These are phyloP conservation scores for Gynandropsis gynandra DNA, from an alignment of 345 rosid species.

Conservation along the genomic window DNA sequence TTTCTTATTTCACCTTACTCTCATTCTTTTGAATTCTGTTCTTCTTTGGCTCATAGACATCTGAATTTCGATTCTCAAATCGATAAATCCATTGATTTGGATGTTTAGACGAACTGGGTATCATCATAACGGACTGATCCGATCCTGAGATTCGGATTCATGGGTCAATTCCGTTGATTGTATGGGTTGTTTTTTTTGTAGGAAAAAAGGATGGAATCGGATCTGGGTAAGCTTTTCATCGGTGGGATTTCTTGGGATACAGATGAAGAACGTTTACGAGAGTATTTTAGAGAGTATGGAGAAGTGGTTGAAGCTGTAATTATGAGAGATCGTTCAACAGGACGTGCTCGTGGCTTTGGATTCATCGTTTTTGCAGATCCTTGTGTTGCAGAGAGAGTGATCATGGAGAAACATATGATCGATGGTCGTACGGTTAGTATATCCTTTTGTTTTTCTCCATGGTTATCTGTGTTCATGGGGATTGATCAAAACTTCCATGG, in stretches of 20 bases:
- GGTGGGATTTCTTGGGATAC: slow-evolving; percentile 99
- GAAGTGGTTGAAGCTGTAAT: slow-evolving; percentile 91
- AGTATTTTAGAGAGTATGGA: slow-evolving; percentile 76
- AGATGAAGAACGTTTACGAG: slow-evolving; percentile 80
- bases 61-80: slow-evolving; percentile 18
- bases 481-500: not conserved
- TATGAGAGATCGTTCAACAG: slow-evolving; percentile 93
- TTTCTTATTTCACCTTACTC: slow-evolving; percentile 30
- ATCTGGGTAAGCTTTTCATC: slow-evolving; percentile 96
- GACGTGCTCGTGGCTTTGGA: slow-evolving; percentile 97
- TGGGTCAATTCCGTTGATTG: slow-evolving; percentile 30
- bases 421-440: slow-evolving; percentile 85
- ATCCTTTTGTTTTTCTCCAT: not conserved
- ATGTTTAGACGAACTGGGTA: slow-evolving; percentile 17
- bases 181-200: slow-evolving; percentile 27
- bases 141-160: slow-evolving; percentile 25
- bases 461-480: too few species aligned
- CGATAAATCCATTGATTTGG: slow-evolving; percentile 8
- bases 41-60: slow-evolving; percentile 14
- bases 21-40: slow-evolving; percentile 24
- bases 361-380: slow-evolving; percentile 90
- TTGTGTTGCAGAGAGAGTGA: slow-evolving; percentile 81
- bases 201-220: slow-evolving; percentile 86
- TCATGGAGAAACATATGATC: slow-evolving; percentile 84
- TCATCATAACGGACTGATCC: slow-evolving; percentile 14